Conservation (phyloP, 1,284 basidiomycete genomes). For the Sporisorium sorghi region DNA sequence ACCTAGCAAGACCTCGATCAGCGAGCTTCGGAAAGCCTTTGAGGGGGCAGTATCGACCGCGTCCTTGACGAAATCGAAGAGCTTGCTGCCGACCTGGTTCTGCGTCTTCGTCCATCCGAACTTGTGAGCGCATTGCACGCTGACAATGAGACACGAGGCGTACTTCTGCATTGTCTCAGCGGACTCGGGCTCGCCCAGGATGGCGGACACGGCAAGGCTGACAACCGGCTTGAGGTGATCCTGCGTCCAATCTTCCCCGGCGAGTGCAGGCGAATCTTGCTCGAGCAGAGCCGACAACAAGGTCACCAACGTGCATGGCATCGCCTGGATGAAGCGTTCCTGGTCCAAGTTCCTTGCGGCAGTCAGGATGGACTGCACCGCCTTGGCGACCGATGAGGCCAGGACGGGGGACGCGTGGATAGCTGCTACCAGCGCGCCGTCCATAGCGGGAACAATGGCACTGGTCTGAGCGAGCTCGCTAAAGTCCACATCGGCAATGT, state of each 20-base stretch:
- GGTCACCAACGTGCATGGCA: slow-evolving; percentile 28
- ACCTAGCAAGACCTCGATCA: slow-evolving; percentile 21
- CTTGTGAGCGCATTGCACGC: slow-evolving; percentile 20
- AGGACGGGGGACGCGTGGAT: slow-evolving; percentile 21
- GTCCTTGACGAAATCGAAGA: slow-evolving; percentile 13
- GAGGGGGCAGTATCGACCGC: slow-evolving; percentile 15
- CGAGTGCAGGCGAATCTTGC: slow-evolving; percentile 7
- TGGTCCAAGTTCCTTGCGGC: not conserved
- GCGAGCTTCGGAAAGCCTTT: slow-evolving; percentile 20
- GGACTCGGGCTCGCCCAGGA: not conserved
- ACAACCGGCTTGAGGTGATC: slow-evolving; percentile 13
- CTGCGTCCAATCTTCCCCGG: slow-evolving; percentile 13
- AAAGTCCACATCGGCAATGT: slow-evolving; percentile 5
- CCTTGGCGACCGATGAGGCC: slow-evolving; percentile 9
- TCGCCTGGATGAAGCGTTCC: not conserved
- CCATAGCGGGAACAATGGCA: slow-evolving; percentile 7
- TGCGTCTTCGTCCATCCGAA: slow-evolving; percentile 23
- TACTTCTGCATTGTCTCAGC: slow-evolving; percentile 11
- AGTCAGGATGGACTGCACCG: slow-evolving; percentile 8
- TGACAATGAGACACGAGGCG: slow-evolving; percentile 12
- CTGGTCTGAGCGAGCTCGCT: not conserved
- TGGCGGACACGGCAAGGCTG: not conserved
- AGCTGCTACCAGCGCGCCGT: slow-evolving; percentile 35
- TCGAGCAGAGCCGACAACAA: slow-evolving; percentile 31
- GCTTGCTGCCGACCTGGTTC: not conserved